Percentiles rank a stretch among this genome's conserved stretches.
Evolutionary conservation across 2,329 filamentous ascomycete species (phyloP).

Genomic region (Paradendryphiella salina): DNA sequence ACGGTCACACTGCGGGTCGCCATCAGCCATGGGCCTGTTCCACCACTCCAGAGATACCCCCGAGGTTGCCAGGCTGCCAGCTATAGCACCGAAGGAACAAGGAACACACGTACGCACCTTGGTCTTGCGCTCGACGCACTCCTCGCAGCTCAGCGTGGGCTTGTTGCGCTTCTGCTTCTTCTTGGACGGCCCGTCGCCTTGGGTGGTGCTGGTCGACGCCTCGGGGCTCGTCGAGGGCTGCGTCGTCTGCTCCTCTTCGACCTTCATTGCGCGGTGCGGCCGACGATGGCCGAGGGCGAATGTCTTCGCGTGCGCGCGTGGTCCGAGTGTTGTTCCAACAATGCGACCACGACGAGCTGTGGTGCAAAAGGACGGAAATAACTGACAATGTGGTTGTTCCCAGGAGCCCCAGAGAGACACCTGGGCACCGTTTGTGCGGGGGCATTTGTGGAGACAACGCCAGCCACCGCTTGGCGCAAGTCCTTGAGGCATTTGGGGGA

Average conservation of each 20-base stretch:
- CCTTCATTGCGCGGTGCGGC: neutral
- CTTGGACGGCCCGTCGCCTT: conserved; percentile 47
- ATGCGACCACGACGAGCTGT: conserved; percentile 24
- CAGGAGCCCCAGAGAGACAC: conserved; percentile 19
- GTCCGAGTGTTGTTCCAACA: conserved; percentile 1
- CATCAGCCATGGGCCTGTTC: conserved; percentile 13
- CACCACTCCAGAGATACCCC: too few species aligned
- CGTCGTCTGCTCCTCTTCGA: conserved; percentile 13
- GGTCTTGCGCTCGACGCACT: conserved; percentile 81
- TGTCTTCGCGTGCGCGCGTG: neutral
- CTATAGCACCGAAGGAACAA: neutral
- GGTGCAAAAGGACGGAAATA: conserved; percentile 35
- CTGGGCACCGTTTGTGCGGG: conserved; percentile 14
- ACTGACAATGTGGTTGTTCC: conserved; percentile 27
- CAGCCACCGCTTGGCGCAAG: conserved; percentile 24
- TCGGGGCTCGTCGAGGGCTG: conserved; percentile 29
- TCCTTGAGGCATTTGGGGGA: neutral
- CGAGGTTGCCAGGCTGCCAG: neutral
- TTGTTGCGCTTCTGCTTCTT: conserved; percentile 86
- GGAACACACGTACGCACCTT: conserved; percentile 62
- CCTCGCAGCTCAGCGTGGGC: conserved; percentile 75
- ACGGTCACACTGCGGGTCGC: conserved; percentile 66
- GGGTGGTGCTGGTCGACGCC: conserved; percentile 19
- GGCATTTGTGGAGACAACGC: conserved; percentile 10
- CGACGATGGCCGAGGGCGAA: neutral